Evolutionary conservation across 805 yeast genomes (phyloP).

Genomic region (Kuraishia borneana): DNA sequence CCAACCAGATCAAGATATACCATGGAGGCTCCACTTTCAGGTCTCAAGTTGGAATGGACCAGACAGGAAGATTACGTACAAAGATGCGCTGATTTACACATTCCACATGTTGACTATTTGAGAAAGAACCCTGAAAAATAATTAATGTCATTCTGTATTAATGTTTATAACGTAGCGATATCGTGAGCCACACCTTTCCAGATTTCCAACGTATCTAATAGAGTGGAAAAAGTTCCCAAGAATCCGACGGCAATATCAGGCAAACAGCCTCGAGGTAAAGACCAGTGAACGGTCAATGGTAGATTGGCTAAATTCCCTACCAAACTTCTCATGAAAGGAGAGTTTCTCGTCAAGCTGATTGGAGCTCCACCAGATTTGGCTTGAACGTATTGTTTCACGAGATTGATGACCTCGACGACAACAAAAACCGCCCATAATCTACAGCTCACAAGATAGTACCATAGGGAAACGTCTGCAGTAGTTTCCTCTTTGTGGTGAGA

Average conservation of each 20-base stretch:
- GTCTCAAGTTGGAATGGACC: slow-evolving; percentile 17
- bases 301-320: slow-evolving; percentile 20
- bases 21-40: slow-evolving; percentile 5
- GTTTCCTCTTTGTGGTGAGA: slow-evolving; percentile 9
- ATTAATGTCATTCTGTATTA: not conserved
- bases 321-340: slow-evolving; percentile 8
- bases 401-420: slow-evolving; percentile 17
- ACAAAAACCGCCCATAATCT: slow-evolving; percentile 24
- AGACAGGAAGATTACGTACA: slow-evolving; percentile 13
- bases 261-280: slow-evolving; percentile 20
- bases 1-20: slow-evolving; percentile 6
- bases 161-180: not conserved
- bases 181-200: not conserved
- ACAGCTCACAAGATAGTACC: slow-evolving; percentile 20
- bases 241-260: slow-evolving; percentile 20
- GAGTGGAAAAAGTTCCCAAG: slow-evolving; percentile 17
- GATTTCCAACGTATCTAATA: not conserved
- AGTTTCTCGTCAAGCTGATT: slow-evolving; percentile 5
- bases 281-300: slow-evolving; percentile 27
- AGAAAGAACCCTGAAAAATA: slow-evolving; percentile 14
- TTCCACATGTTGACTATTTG: slow-evolving; percentile 24
- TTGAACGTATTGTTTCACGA: slow-evolving; percentile 3
- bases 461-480: slow-evolving; percentile 5
- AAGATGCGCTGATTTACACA: slow-evolving; percentile 19
- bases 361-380: slow-evolving; percentile 3